Percentiles rank a stretch among this genome's conserved stretches.
These are phyloP conservation scores for Geotrichum histeridarum DNA, from an alignment of 1,139 yeast genomes.

Conservation along the genomic window DNA sequence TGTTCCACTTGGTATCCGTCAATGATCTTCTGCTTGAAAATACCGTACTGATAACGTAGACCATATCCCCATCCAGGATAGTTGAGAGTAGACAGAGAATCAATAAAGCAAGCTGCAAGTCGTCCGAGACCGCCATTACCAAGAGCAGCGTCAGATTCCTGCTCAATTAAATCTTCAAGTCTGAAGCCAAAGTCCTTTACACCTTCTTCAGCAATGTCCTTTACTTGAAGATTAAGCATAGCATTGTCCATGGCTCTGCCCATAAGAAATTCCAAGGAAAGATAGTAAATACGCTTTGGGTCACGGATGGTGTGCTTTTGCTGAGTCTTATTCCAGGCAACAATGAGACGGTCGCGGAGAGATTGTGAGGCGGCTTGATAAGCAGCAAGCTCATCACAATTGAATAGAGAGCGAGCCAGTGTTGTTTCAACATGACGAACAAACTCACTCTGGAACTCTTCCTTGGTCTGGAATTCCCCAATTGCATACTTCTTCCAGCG, in stretches of 20 bases:
- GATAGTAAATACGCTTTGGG: constrained; percentile 79
- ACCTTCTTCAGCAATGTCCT: constrained; percentile 50
- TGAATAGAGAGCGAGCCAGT: constrained; percentile 81
- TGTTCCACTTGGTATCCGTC: constrained; percentile 94
- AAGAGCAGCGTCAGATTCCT: constrained; percentile 90
- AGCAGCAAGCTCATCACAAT: constrained; percentile 88
- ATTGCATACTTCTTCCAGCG: constrained; percentile 67
- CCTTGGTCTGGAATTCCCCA: constrained; percentile 48
- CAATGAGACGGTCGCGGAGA: constrained; percentile 70
- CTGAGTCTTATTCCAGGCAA: constrained; percentile 92
- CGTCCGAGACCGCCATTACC: constrained; percentile 96
- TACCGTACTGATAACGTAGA: constrained; percentile 86
- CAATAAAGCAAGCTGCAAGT: constrained; percentile 90
- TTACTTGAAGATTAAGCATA: constrained; percentile 65
- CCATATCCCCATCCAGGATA: constrained; percentile 98
- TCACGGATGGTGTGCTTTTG: constrained; percentile 80
- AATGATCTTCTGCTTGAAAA: constrained; percentile 81
- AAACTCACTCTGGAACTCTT: constrained; percentile 64
- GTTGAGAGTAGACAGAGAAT: constrained; percentile 78
- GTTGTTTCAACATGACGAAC: constrained; percentile 86
- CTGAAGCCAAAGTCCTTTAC: constrained; percentile 77
- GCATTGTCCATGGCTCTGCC: constrained; percentile 96
- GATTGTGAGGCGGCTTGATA: constrained; percentile 82
- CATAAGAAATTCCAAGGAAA: constrained; percentile 86
- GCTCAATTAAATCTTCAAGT: constrained; percentile 74